Evolutionary conservation across 179 eudicot species (phyloP), one percentile per base, ranked within the genome.

Genomic region (Kewa caespitosa): DNA sequence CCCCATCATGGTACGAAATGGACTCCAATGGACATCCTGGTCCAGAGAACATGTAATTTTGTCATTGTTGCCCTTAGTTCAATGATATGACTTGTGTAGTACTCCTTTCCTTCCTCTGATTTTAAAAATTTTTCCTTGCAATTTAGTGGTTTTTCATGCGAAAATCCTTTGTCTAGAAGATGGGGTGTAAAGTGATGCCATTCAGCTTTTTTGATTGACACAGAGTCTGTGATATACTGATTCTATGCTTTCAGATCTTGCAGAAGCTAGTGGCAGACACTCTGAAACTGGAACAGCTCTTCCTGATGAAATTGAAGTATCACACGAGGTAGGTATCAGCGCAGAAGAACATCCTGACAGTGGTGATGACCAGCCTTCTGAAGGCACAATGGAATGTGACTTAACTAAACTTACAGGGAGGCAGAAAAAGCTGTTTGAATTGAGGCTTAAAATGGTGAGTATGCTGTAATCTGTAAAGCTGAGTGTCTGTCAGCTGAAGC

Each of bases 361-460:
- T 36, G 89, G 80, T 61, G 84, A 80, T 69, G 89, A 80, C 50
- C 79, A 74, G 38, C 66, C 77, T 75, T 69, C 68, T 32, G 89
- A 88, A 34, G 88, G 64, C 38, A 76, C 72, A 32, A 60, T 27
- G 12, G 83, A 81, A 72, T 83, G 38, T 28, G 90, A 87, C 62
- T 65, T 84, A 39, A 37, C 90, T 28, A 82, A 85, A 5, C 94
- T 95, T 57, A 87, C 97, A 0, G 99, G 98, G 72, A 91, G 91
- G 81, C 83, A 90, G 83, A 93, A 88, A 78, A 93, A 80, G 77
- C 73, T 93, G 81, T 95, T 91, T 69, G 96, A 95, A 77, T 79
- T 95, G 77, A 84, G 90, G 86, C 88, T 93, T 54, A 95, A 93
- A 76, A 88, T 91, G 99, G 99, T 93, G 77, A 76, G 87, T 70